These are phyloP conservation scores for Saturnispora bothae DNA, from an alignment of 805 yeast genomes.

Conservation along the genomic window DNA sequence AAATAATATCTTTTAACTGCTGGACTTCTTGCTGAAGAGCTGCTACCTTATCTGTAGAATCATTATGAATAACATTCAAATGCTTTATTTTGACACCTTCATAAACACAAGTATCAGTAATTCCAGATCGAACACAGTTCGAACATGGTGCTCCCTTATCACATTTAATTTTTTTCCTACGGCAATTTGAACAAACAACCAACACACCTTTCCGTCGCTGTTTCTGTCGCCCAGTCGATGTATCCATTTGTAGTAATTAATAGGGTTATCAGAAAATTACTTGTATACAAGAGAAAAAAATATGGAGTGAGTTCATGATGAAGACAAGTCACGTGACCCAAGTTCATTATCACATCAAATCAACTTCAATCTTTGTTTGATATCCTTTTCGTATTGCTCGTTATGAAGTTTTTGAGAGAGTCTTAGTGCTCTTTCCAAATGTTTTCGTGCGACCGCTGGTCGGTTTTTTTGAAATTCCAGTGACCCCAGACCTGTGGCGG, in stretches of 20 bases:
- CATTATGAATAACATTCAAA: not conserved
- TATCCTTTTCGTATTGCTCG: constrained; percentile 12
- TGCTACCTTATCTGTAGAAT: not conserved
- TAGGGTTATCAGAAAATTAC: too few relatives aligned
- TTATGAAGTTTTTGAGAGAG: constrained; percentile 12
- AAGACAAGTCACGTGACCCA: too few relatives aligned
- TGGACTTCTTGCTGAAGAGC: not conserved
- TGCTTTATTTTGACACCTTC: not conserved
- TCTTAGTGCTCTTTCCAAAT: constrained; percentile 13
- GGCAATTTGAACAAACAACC: constrained; percentile 11
- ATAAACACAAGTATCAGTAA: constrained; percentile 7
- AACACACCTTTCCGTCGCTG: constrained; percentile 9
- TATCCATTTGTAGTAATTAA: too few relatives aligned
- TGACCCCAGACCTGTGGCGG: constrained; percentile 15
- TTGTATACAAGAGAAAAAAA: too few relatives aligned
- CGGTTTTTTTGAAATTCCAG: constrained; percentile 11
- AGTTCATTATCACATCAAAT: too few relatives aligned
- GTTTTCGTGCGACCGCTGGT: constrained; percentile 8
- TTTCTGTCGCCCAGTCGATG: not conserved
- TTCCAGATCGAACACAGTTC: constrained; percentile 9
- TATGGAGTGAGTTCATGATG: too few relatives aligned
- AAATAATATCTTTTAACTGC: not conserved
- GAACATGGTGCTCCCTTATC: constrained; percentile 12
- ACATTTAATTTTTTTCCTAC: constrained; percentile 13
- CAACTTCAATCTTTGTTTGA: too few relatives aligned